A percentile compares a stretch with the other conserved stretches of the same genome.
These are phyloP conservation scores for Sanghuangporus sanghuang DNA, from an alignment of 1,284 basidiomycete species.

Conservation along the genomic window DNA sequence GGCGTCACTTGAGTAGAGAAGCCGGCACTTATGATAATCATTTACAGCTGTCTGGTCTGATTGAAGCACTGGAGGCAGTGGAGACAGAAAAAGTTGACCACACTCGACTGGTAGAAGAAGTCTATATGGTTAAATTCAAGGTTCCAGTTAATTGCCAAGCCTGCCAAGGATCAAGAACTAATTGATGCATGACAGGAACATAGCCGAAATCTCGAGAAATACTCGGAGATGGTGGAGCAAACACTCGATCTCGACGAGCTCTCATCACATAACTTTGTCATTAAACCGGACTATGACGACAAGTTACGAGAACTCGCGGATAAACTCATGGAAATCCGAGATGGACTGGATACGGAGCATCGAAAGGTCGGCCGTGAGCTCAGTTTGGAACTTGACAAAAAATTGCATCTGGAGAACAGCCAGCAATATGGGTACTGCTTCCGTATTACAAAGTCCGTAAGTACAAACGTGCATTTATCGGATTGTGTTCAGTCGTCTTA, in stretches of 20 bases:
- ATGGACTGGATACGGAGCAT: constrained; percentile 86
- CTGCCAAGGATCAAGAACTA: not conserved
- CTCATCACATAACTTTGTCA: constrained; percentile 81
- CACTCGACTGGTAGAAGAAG: constrained; percentile 57
- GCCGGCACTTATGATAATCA: not conserved
- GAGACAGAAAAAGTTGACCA: constrained; percentile 44
- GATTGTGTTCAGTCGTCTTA: not conserved
- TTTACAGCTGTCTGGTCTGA: constrained; percentile 69
- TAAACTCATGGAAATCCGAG: constrained; percentile 67
- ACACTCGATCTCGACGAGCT: constrained; percentile 91
- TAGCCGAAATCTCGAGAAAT: constrained; percentile 64
- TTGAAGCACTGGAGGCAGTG: constrained; percentile 54
- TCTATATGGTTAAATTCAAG: constrained; percentile 58
- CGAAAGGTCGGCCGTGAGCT: constrained; percentile 68
- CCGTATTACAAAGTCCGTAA: constrained; percentile 84
- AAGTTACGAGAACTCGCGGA: constrained; percentile 67
- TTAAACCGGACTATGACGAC: constrained; percentile 89
- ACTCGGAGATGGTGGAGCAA: constrained; percentile 92
- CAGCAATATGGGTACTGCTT: constrained; percentile 91
- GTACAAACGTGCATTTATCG: constrained; percentile 25
- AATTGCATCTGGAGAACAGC: constrained; percentile 94
- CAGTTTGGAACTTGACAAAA: constrained; percentile 88
- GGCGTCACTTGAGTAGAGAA: constrained; percentile 4
- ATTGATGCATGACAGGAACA: constrained; percentile 46
- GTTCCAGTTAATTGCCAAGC: constrained; percentile 31